Percentiles rank a stretch among this genome's conserved stretches.
phyloP scores from a whole-genome alignment of 2,329 filamentous ascomycete species.

The Diaporthe citrichinensis region DNA sequence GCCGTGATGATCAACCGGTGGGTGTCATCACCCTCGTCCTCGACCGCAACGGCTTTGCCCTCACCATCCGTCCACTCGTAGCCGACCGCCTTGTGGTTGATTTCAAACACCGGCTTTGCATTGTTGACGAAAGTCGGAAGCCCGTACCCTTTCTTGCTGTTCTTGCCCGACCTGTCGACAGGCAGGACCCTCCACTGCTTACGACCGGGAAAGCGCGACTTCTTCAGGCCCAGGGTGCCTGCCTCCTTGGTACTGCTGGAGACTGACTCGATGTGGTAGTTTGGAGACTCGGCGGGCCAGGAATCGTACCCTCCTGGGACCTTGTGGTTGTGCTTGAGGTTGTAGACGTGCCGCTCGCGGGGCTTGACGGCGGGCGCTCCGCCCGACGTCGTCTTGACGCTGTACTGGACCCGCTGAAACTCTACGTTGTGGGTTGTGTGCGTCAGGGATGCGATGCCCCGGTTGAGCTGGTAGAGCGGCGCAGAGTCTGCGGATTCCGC shows the following conservation, averaged over 20 bases:
- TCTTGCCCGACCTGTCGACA: constrained; percentile 37
- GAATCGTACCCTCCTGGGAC: not conserved
- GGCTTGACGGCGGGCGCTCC: constrained; percentile 42
- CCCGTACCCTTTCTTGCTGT: constrained; percentile 18
- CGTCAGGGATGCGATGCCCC: constrained; percentile 43
- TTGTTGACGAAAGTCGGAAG: constrained; percentile 34
- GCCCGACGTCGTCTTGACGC: constrained; percentile 39
- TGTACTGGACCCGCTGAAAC: constrained; percentile 46
- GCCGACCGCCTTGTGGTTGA: constrained; percentile 10
- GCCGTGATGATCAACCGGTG: constrained; percentile 37
- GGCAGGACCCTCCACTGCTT: constrained; percentile 40
- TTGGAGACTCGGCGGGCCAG: constrained; percentile 43
- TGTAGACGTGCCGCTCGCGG: constrained; percentile 44
- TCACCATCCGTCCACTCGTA: constrained; percentile 12
- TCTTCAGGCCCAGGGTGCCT: constrained; percentile 40
- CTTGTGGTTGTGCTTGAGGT: constrained; percentile 42
- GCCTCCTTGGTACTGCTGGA: constrained; percentile 28
- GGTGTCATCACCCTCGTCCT: constrained; percentile 13
- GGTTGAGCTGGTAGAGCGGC: constrained; percentile 47
- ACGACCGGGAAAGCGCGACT: constrained; percentile 25
- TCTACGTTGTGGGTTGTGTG: constrained; percentile 44
- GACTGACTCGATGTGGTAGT: constrained; percentile 44
- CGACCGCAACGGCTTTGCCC: constrained; percentile 35
- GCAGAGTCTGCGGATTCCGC: constrained; percentile 44
- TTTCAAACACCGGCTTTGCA: constrained; percentile 36